Percentiles rank a stretch among this genome's conserved stretches.
Evolutionary conservation across 2,329 filamentous ascomycete species (phyloP).

Genomic region (Achaetomium macrosporum): DNA sequence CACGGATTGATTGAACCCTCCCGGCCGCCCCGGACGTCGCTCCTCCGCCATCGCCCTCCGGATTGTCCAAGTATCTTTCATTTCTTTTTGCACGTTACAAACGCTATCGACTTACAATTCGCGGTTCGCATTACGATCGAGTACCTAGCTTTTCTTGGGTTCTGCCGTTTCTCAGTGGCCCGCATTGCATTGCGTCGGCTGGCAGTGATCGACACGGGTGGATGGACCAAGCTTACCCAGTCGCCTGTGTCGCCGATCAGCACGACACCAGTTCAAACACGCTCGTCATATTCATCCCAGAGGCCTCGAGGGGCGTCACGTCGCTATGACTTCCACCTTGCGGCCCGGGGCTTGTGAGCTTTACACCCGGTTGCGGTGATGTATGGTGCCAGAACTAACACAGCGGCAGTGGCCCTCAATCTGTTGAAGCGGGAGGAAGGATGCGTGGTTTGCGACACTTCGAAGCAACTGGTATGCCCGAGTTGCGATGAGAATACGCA

Average conservation of each 20-base stretch:
- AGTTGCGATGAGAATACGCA: conserved; percentile 34
- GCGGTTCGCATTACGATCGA: neutral
- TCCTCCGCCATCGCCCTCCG: neutral
- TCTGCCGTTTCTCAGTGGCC: no score
- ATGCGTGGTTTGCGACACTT: conserved; percentile 41
- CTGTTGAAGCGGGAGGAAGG: conserved; percentile 25
- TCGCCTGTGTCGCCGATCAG: conserved; percentile 12
- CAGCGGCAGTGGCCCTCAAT: neutral
- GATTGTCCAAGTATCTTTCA: neutral
- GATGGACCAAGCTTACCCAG: conserved; percentile 12
- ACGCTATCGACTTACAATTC: neutral
- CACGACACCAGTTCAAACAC: conserved; percentile 4
- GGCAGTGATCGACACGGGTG: conserved; percentile 17
- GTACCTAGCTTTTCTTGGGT: neutral
- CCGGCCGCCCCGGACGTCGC: neutral
- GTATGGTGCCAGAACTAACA: neutral
- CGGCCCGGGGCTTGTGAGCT: conserved; percentile 7
- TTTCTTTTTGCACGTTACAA: neutral
- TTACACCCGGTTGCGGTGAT: neutral
- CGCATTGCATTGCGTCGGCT: conserved; percentile 9
- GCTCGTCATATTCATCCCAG: neutral
- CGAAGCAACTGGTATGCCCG: conserved; percentile 38
- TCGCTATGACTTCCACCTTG: conserved; percentile 13
- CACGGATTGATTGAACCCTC: conserved; percentile 2
- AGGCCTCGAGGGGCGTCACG: neutral